These are phyloP conservation scores for Fusarium floridanum DNA, from an alignment of 2,329 filamentous ascomycete species.

Conservation along the genomic window DNA sequence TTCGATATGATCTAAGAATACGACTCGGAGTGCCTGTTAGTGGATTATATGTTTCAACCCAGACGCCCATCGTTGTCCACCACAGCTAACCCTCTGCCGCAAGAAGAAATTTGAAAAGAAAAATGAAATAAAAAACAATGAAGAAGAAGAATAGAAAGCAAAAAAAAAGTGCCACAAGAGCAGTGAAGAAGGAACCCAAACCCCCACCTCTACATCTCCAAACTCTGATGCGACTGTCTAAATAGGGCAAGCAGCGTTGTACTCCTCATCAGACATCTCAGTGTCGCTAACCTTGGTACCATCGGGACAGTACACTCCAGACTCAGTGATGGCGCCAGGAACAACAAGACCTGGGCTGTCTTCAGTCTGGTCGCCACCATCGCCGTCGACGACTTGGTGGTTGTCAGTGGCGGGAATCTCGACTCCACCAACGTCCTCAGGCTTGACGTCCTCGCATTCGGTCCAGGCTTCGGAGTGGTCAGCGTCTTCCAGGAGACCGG, in stretches of 20 bases:
- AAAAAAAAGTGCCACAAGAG: not conserved
- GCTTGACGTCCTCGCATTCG: constrained; percentile 3
- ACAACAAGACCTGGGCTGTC: not conserved
- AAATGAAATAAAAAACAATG: too few relatives aligned
- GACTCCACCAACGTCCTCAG: not conserved
- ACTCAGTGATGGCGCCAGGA: not conserved
- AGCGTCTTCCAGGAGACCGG: not conserved
- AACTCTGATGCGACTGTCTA: not conserved
- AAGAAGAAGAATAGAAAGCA: not conserved
- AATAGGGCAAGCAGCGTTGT: not conserved
- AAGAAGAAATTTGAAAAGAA: not conserved
- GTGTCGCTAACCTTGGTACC: not conserved
- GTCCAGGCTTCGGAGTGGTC: constrained; percentile 5
- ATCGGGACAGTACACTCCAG: not conserved
- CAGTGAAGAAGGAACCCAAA: not conserved
- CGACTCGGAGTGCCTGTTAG: not conserved
- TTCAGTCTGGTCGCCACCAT: not conserved
- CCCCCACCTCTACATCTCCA: too few relatives aligned
- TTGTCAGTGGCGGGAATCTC: not conserved
- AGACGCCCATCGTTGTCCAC: not conserved
- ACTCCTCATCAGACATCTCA: constrained; percentile 1
- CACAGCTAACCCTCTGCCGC: not conserved
- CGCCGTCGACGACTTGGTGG: not conserved
- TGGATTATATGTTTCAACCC: not conserved
- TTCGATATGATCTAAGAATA: not conserved